Evolutionary conservation across 1,139 yeast species (phyloP), one percentile per base, ranked within the genome.

Genomic region (Candida glucosophila): DNA sequence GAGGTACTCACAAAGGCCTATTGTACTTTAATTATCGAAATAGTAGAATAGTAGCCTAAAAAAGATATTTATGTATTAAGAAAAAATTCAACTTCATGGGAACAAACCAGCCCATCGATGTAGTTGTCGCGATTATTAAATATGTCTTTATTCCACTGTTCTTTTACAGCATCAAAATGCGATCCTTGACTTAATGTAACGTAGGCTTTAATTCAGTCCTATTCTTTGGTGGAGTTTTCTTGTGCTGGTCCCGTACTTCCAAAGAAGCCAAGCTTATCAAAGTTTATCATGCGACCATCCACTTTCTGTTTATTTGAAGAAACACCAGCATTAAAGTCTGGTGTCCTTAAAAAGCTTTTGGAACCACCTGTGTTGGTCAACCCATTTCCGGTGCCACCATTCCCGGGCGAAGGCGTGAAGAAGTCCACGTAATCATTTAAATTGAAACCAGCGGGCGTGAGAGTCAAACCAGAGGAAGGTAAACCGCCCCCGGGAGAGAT

Each of bases 391-490:
- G 23, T 32, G n/a, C 52, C 55, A 10, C 54, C 52, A 22, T 19
- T 22, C 2, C 67, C 67, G 1, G 90, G 90, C 5, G 83, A 74
- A 4, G 92, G 92, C 1, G 85, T 75, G 43, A 77, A 75, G 40
- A 77, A 72, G 44, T 79, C 78, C 23, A 83, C 80, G 47, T 81
- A 82, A 44, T 82, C 94, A 43, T 74, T 77, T 75, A 82, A 73
- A 47, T 82, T 80, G 55, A 82, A 81, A 6, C 83, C 85, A 3
- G 83, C 78, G 0, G 82, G 79, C 18, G 76, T 71, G 26, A 61
- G 47, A 14, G 55, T 58, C 25, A 64, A 44, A 2, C 69, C 69
- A 6, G 62, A 58, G 2, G 68, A 61, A 3, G 70, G 71, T 22
- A 62, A 44, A 7, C 55, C 60, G 23, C 39, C 47, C 30, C 30